A percentile compares a stretch with the other conserved stretches of the same genome.
phyloP scores from a whole-genome alignment of 2,329 filamentous ascomycete genomes.

The Pseudophaeomoniella oleicola region DNA sequence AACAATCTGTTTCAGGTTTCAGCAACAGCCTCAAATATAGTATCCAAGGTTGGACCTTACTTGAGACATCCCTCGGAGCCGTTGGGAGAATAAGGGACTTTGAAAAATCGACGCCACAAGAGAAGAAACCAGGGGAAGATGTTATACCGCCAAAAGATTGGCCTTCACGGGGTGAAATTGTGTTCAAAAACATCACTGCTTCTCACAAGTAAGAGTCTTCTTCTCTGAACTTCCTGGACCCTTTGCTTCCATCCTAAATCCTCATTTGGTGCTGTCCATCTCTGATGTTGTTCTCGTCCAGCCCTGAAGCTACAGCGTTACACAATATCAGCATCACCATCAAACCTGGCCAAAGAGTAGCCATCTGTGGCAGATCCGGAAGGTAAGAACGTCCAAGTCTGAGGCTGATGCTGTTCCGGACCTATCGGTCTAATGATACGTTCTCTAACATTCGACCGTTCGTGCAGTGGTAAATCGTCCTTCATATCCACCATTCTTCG shows the following conservation, averaged over 20 bases:
- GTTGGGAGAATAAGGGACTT: not conserved
- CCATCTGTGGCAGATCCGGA: conserved; percentile 25
- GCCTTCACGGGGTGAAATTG: conserved; percentile 60
- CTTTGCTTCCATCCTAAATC: too few relatives aligned
- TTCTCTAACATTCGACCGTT: too few relatives aligned
- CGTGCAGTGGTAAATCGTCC: conserved; percentile 28
- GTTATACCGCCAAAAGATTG: conserved; percentile 58
- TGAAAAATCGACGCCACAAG: not conserved
- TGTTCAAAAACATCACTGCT: conserved; percentile 56
- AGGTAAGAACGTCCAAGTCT: conserved; percentile 15
- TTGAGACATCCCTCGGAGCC: not conserved
- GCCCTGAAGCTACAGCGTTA: too few relatives aligned
- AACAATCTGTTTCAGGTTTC: too few relatives aligned
- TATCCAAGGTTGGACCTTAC: not conserved
- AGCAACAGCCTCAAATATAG: too few relatives aligned
- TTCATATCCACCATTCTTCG: conserved; percentile 26
- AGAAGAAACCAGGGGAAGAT: conserved; percentile 14
- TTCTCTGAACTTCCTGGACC: too few relatives aligned
- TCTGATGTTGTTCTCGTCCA: too few relatives aligned
- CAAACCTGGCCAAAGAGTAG: conserved; percentile 23
- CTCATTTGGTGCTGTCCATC: too few relatives aligned
- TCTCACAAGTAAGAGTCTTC: too few relatives aligned
- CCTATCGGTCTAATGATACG: conserved; percentile 3
- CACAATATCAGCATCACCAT: conserved; percentile 33
- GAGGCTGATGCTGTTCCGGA: conserved; percentile 1